Base-by-base conservation (phyloP, 2,329 filamentous ascomycete genomes). In the Trichoderma endophyticum region DNA sequence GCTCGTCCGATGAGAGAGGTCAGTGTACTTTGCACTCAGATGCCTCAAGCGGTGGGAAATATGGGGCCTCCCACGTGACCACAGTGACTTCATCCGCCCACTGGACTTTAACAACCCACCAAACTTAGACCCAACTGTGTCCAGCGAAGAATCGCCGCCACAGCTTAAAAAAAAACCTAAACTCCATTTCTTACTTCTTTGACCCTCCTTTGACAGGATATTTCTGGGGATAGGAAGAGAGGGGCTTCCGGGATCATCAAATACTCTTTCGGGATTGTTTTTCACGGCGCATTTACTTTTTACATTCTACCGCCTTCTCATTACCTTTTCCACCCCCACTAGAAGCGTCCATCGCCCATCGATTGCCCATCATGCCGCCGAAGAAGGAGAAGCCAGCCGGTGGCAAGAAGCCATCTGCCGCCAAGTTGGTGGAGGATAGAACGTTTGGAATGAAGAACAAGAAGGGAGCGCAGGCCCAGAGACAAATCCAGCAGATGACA, bases 381-480 rank as follows among this genome's bases (percentile, higher is more conserved):
- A 94, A 94, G 82, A 88, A 87, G 78, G 81, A 83, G 72, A 86
- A 88, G 70, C 86, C 78, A 71, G 83, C 78, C 70, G 85, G 78
- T 76, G 85, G 83, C 81, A 90, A 90, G 84, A 89, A 88, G 84
- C 81, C 84, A 71, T 80, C 84, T 26, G 82, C 84, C 72, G 78
- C 84, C 77, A 94, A 94, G 84, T 79, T 86, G 59, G 93, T 94
- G 75, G 94, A 96, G 74, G 96, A 99, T 86, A 96, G 95, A 85
- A 97, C 96, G 63, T 99, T 99, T 87, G 96, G 96, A 78, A 98
- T 99, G 96, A 99, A 99, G 86, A 99, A 99, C 81, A 99, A 99
- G 87, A 99, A 98, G 87, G 96, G 96, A 77, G 92, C 90, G 71
- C 91, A 90, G 67, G 95, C 94, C 70, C 93, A 98, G 84, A 97